phyloP scores from a whole-genome alignment of 495 filamentous ascomycete species.

The Penicillium argentinense region DNA sequence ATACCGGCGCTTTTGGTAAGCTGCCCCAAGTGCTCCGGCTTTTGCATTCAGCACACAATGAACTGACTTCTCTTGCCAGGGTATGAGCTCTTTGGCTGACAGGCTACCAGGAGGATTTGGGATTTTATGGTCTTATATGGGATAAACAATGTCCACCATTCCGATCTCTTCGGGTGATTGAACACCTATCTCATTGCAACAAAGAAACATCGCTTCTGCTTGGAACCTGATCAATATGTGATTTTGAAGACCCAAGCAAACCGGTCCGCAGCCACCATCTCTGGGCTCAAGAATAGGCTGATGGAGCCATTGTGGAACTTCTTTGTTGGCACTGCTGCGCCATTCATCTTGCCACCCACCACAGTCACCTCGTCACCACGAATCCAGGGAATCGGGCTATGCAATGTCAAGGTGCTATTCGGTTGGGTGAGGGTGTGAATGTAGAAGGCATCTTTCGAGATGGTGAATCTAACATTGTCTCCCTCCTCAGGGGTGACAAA shows the following conservation, averaged over 20 bases:
- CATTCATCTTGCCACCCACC: slow-evolving; percentile 42
- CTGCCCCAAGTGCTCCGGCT: too few species aligned
- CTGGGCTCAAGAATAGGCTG: slow-evolving; percentile 26
- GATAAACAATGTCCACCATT: too few species aligned
- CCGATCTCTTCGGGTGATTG: too few species aligned
- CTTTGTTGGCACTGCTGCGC: slow-evolving; percentile 17
- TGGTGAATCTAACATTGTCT: slow-evolving; percentile 49
- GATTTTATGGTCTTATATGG: too few species aligned
- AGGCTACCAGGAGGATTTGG: too few species aligned
- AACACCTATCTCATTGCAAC: too few species aligned
- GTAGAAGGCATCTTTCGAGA: slow-evolving; percentile 53
- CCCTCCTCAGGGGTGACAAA: slow-evolving; percentile 50
- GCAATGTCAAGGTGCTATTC: slow-evolving; percentile 34
- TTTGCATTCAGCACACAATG: too few species aligned
- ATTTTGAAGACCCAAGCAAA: slow-evolving; percentile 55
- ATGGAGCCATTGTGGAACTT: slow-evolving; percentile 24
- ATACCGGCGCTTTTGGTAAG: too few species aligned
- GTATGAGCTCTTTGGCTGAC: too few species aligned
- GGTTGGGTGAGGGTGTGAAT: slow-evolving; percentile 46
- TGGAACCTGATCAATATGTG: slow-evolving; percentile 20
- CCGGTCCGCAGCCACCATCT: slow-evolving; percentile 36
- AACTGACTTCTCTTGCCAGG: too few species aligned
- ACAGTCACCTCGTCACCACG: slow-evolving; percentile 46
- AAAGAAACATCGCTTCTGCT: neutral
- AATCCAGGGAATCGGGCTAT: slow-evolving; percentile 45